phyloP scores from a whole-genome alignment of 2,329 filamentous ascomycete genomes.

The Metarhizium robertsii region DNA sequence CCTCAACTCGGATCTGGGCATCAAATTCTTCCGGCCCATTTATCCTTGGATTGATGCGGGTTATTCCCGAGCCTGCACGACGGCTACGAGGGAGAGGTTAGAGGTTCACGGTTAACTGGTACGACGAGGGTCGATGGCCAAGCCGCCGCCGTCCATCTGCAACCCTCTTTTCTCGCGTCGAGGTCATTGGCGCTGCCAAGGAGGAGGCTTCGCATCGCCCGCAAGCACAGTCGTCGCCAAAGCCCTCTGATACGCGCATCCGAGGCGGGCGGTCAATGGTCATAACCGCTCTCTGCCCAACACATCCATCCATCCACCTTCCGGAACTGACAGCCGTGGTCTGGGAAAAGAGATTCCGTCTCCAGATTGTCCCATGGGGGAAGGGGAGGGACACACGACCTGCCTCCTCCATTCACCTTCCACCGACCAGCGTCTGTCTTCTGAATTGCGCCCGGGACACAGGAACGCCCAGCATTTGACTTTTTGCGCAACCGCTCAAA shows the following conservation, averaged over 20 bases:
- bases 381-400: not conserved
- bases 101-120: no score
- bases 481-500: not conserved
- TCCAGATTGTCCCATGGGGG: not conserved
- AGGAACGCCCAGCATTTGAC: not conserved
- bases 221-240: not conserved
- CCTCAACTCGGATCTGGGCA: no score
- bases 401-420: not conserved
- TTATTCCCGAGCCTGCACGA: no score
- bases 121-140: no score
- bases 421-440: not conserved
- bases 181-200: not conserved
- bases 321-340: not conserved
- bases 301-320: not conserved
- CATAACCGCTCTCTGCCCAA: no score
- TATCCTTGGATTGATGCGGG: no score
- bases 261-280: no score
- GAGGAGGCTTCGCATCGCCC: not conserved
- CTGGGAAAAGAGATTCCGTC: constrained; percentile 12
- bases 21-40: no score
- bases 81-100: no score
- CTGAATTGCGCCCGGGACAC: not conserved
- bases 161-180: not conserved
- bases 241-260: no score
- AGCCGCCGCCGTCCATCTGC: not conserved